Percentiles rank a stretch among this genome's conserved stretches.
Evolutionary conservation across 2,329 filamentous ascomycete species (phyloP).

Genomic region (Epichloe aotearoae): DNA sequence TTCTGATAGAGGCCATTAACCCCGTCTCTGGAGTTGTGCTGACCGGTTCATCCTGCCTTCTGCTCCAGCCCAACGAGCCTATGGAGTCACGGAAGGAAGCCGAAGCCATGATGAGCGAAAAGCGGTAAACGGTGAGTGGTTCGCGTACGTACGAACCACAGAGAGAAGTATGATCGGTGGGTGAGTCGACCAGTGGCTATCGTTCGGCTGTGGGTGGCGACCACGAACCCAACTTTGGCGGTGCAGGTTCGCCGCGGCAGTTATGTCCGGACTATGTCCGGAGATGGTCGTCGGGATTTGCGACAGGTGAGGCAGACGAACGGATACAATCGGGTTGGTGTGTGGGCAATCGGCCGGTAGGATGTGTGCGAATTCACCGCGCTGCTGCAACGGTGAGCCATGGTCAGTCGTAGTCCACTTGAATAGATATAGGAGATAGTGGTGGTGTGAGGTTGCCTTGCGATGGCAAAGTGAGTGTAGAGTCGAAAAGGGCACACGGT

Average conservation of each 20-base stretch:
- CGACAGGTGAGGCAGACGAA: neutral
- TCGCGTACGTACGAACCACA: neutral
- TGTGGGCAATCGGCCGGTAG: slow-evolving; percentile 1
- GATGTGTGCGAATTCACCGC: neutral
- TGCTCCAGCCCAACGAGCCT: slow-evolving; percentile 89
- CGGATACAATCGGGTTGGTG: neutral
- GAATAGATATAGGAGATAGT: neutral
- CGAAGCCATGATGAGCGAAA: slow-evolving; percentile 55
- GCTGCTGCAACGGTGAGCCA: slow-evolving; percentile 2
- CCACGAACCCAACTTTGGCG: neutral
- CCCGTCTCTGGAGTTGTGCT: slow-evolving; percentile 58
- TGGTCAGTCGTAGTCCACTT: slow-evolving; percentile 10
- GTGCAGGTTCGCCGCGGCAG: slow-evolving; percentile 1
- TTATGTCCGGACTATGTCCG: neutral
- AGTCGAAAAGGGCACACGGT: neutral
- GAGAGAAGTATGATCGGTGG: neutral
- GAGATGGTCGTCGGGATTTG: slow-evolving; percentile 3
- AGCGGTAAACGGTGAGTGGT: neutral
- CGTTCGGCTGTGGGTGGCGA: slow-evolving; percentile 1
- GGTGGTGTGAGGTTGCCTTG: slow-evolving; percentile 1
- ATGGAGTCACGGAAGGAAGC: slow-evolving; percentile 86
- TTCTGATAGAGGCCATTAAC: slow-evolving; percentile 68
- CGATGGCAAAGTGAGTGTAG: neutral
- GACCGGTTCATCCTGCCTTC: slow-evolving; percentile 67
- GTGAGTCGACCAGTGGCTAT: neutral